Evolutionary conservation across 371 early-diverging fungal species (phyloP), one percentile per base, ranked within the genome.

Genomic region (Syncephalastrum sp.): DNA sequence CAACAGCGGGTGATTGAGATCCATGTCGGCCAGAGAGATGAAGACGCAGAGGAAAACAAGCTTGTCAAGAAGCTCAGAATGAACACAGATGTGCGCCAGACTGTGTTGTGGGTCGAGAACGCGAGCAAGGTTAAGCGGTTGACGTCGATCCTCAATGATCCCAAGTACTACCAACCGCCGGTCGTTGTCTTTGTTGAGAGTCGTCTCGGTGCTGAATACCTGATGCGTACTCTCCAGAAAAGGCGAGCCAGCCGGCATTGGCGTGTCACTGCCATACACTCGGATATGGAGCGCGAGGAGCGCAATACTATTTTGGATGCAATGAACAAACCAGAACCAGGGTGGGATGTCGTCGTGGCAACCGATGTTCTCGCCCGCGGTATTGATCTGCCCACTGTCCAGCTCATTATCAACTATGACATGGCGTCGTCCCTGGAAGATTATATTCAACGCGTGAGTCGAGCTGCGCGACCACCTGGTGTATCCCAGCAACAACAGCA

Each of bases 21-120:
- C 10, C 38, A 19, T 3, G 25, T 57, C 2, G 46, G 57, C 4
- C 57, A 57, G 27, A 21, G 33, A 41, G 17, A 57, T 16, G 49
- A 57, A 47, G 41, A 52, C 7, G 33, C 47, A 17, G 54, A 47
- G 19, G 60, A 54, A 42, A 47, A 43, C 21, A 59, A 47, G 60
- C 67, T 21, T 29, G 45, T 41, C 57, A 68, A 57, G 25, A 50
- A 54, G 45, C 57, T 69, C 1, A 68, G 70, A 23, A 67, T 75
- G n/a, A 61, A 59, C 13, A 66, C 69, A 25, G 54, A 70, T 33
- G 79, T 86, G 57, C 78, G 79, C 29, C 86, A 86, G 52, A 86
- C 86, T 0, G 57, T 86, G 19, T 50, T 86, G 25, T 86, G 86
- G 86, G 82, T 86, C 1, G 84, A 84, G 38, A 83, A 84, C 55